Evolutionary conservation across 2,329 filamentous ascomycete species (phyloP).

Genomic region (Pseudogymnoascus sp.): DNA sequence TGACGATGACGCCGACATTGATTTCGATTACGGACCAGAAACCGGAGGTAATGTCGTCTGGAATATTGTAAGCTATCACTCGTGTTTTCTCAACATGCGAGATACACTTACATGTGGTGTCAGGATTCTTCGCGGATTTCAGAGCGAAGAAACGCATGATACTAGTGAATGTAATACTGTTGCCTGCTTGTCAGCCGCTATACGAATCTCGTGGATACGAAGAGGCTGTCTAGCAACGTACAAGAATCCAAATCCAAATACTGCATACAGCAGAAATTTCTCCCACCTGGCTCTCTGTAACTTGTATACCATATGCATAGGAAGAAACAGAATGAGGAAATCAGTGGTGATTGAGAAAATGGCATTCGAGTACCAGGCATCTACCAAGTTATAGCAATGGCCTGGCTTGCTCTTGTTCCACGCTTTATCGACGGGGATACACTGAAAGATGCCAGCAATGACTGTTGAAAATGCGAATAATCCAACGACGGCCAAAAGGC

Average conservation of each 20-base stretch:
- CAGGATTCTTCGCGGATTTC: conserved; percentile 16
- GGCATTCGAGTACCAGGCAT: conserved; percentile 19
- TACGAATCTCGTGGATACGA: neutral
- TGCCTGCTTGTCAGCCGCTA: neutral
- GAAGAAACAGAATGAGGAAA: conserved; percentile 17
- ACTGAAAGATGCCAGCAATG: conserved; percentile 18
- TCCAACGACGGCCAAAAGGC: conserved; percentile 11
- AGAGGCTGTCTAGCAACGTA: neutral
- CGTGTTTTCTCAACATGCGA: neutral
- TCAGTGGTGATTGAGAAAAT: conserved; percentile 19
- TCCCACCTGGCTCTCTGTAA: conserved; percentile 16
- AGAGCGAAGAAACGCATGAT: conserved; percentile 14
- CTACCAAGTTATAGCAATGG: conserved; percentile 17
- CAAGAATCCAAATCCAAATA: neutral
- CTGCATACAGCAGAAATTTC: neutral
- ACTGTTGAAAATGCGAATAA: conserved; percentile 16
- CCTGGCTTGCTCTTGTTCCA: conserved; percentile 17
- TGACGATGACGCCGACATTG: conserved; percentile 9
- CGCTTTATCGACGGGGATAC: conserved; percentile 17
- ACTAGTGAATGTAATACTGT: neutral
- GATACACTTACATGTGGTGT: neutral
- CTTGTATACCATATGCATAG: conserved; percentile 19
- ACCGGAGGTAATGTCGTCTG: conserved; percentile 15
- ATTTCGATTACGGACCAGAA: conserved; percentile 13
- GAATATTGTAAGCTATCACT: neutral